These are phyloP conservation scores for Plasmodium relictum DNA, from an alignment of 169 alveolate genomes.

Conservation along the genomic window DNA sequence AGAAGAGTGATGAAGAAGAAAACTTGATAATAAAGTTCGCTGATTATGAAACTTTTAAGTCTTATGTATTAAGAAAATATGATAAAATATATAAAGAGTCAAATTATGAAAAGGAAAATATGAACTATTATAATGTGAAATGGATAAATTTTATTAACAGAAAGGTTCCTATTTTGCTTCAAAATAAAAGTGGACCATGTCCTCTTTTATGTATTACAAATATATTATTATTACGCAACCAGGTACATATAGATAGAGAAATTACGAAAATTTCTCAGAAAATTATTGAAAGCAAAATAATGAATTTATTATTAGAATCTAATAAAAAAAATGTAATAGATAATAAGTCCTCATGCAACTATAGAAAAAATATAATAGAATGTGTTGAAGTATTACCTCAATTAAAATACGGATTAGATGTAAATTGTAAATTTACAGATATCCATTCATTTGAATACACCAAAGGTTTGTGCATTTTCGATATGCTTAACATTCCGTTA, in stretches of 20 bases:
- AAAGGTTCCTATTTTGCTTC: slow-evolving; percentile 70
- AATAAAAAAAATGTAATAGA: slow-evolving; percentile 69
- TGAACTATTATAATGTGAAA: slow-evolving; percentile 73
- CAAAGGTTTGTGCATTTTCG: slow-evolving; percentile 77
- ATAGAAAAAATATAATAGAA: slow-evolving; percentile 73
- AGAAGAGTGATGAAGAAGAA: slow-evolving; percentile 73
- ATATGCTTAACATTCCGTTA: slow-evolving; percentile 77
- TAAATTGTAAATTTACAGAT: slow-evolving; percentile 77
- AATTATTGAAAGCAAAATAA: slow-evolving; percentile 51
- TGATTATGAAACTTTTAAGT: slow-evolving; percentile 74
- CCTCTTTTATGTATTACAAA: slow-evolving; percentile 78
- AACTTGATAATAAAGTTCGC: slow-evolving; percentile 62
- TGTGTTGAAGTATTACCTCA: slow-evolving; percentile 77
- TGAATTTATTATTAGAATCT: slow-evolving; percentile 74
- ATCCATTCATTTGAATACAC: slow-evolving; percentile 78
- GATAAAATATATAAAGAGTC: slow-evolving; percentile 25
- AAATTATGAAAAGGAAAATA: slow-evolving; percentile 45
- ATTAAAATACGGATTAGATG: slow-evolving; percentile 78
- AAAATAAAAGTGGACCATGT: slow-evolving; percentile 78
- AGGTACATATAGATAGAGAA: slow-evolving; percentile 74
- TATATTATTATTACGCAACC: slow-evolving; percentile 72
- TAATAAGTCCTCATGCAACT: slow-evolving; percentile 60
- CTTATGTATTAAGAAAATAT: slow-evolving; percentile 69
- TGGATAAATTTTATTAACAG: slow-evolving; percentile 72
- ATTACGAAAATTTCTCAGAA: slow-evolving; percentile 71